Base-by-base conservation (phyloP, 2,329 filamentous ascomycete species). In the Fusarium sororula region DNA sequence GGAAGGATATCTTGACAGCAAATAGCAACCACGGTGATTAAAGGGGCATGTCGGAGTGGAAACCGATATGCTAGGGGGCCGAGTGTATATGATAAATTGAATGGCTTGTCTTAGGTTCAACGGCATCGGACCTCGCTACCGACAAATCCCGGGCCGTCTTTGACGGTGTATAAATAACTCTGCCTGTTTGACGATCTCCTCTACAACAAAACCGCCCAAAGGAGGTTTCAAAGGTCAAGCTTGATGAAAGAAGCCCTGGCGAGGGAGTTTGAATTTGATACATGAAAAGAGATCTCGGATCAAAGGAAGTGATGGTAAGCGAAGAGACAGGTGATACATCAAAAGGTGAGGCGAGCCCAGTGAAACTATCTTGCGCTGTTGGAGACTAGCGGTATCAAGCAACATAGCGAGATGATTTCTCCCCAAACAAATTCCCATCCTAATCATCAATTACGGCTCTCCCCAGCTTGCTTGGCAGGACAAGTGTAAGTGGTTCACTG, bases 71-170 rank as follows among this genome's bases (percentile, higher is more conserved):
- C 42, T 63, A 74, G 28, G 50, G 37, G 72, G 54, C 48, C 55
- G 53, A 51, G 37, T 48, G 50, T 54, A 44, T 37, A 37, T 63
- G 44, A 60, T 39, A 56, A 47, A 45, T 45, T 66, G 72, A 32
- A 75, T 50, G 41, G 68, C 54, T 53, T 57, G 57, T 69, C 44
- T 70, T 53, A 60, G 60, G 45, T 59, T 69, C 72, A 61, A 66
- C 54, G 56, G 64, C 68, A 75, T 75, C 64, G 63, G 68, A 53
- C 38, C 57, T 47, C 26, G n/a, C 53, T 38, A 41, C 63, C 62
- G 68, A 74, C 30, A 62, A 60, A 38, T 26, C 51, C 41, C 50
- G 70, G 65, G 51, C 26, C 45, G 24, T 66, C 39, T 51, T 56
- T 53, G 56, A 42, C 28, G 35, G 58, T 59, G 37, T 45, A 50